phyloP scores from a whole-genome alignment of 805 yeast genomes.

The Starmerella stigmatis region DNA sequence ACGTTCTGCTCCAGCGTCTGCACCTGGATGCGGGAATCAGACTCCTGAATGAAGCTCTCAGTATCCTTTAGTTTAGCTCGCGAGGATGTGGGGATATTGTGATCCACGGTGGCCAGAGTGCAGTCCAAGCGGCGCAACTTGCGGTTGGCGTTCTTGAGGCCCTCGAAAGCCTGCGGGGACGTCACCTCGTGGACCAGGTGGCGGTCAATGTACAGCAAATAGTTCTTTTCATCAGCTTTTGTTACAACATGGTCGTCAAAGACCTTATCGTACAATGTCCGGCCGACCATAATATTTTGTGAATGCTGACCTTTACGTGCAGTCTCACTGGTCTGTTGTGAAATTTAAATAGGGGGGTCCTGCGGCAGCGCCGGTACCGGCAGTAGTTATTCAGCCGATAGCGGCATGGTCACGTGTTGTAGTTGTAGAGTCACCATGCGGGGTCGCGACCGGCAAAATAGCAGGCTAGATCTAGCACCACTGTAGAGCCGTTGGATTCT shows the following conservation, averaged over 20 bases:
- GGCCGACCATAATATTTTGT: slow-evolving; percentile 24
- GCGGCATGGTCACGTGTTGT: background rate
- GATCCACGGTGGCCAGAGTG: slow-evolving; percentile 91
- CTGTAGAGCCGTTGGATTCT: no score
- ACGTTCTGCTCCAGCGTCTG: slow-evolving; percentile 88
- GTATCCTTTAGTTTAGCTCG: slow-evolving; percentile 65
- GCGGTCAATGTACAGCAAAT: slow-evolving; percentile 83
- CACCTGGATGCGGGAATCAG: slow-evolving; percentile 86
- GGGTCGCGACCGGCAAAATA: background rate
- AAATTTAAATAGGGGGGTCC: background rate
- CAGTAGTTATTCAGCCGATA: background rate
- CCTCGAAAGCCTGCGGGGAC: slow-evolving; percentile 98
- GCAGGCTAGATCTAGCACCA: no score
- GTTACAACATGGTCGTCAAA: slow-evolving; percentile 91
- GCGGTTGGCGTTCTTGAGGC: slow-evolving; percentile 79
- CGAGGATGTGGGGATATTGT: slow-evolving; percentile 92
- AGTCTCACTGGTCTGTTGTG: slow-evolving; percentile 4
- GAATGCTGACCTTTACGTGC: slow-evolving; percentile 11
- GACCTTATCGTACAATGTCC: slow-evolving; percentile 90
- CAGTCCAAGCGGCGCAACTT: slow-evolving; percentile 82
- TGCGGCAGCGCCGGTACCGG: slow-evolving; percentile 3
- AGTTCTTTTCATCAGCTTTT: slow-evolving; percentile 77
- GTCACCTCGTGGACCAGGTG: slow-evolving; percentile 98
- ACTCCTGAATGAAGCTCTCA: slow-evolving; percentile 73
- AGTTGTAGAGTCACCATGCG: background rate